phyloP scores from a whole-genome alignment of 2,329 filamentous ascomycete species.

The Trichoderma sp. region DNA sequence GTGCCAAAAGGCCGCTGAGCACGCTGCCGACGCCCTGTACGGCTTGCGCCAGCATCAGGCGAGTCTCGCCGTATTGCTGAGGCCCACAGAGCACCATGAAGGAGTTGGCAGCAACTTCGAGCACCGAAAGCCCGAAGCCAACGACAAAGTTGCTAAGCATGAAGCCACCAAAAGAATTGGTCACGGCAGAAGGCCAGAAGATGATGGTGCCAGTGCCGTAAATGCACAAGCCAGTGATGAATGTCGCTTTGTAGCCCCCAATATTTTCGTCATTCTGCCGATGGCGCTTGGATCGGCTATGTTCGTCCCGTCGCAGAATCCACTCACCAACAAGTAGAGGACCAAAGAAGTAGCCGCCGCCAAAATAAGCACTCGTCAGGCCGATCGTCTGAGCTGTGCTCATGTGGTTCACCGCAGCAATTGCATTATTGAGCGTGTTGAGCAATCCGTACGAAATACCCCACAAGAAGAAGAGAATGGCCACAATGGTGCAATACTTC shows the following conservation, averaged over 20 bases:
- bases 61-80: slow-evolving; percentile 67
- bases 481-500: slow-evolving; percentile 72
- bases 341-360: slow-evolving; percentile 66
- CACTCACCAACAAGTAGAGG: slow-evolving; percentile 67
- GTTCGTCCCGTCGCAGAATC: slow-evolving; percentile 67
- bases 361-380: slow-evolving; percentile 69
- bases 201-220: slow-evolving; percentile 78
- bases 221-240: slow-evolving; percentile 72
- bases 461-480: slow-evolving; percentile 83
- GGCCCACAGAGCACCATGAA: slow-evolving; percentile 72
- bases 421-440: slow-evolving; percentile 73
- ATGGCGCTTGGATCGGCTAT: slow-evolving; percentile 47
- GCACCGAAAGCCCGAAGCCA: slow-evolving; percentile 70
- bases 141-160: slow-evolving; percentile 72
- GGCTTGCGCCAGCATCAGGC: slow-evolving; percentile 72
- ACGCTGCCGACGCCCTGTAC: slow-evolving; percentile 75
- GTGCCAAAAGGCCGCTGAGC: slow-evolving; percentile 68
- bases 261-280: slow-evolving; percentile 43
- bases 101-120: slow-evolving; percentile 80
- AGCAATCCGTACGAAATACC: slow-evolving; percentile 86
- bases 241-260: slow-evolving; percentile 74
- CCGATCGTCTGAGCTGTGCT: slow-evolving; percentile 61
- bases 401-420: slow-evolving; percentile 62
- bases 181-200: slow-evolving; percentile 78
- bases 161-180: slow-evolving; percentile 74